phyloP scores from a whole-genome alignment of 495 filamentous ascomycete species.

The Immersiella caudata region DNA sequence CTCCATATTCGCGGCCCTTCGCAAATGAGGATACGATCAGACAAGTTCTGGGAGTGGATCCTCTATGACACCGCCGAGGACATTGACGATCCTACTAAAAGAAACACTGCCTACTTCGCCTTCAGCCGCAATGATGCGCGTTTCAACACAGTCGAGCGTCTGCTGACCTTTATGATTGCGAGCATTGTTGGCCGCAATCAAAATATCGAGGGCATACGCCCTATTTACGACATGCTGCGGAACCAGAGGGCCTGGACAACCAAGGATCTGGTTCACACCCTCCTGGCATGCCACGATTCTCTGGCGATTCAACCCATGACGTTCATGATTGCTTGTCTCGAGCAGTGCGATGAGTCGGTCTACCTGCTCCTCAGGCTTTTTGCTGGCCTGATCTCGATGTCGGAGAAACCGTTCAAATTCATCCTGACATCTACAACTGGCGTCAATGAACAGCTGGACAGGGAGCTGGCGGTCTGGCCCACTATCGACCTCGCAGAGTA shows the following conservation, averaged over 20 bases:
- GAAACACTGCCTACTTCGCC: neutral
- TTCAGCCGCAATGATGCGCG: slow-evolving; percentile 1
- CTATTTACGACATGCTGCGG: neutral
- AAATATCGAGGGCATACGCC: neutral
- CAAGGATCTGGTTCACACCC: neutral
- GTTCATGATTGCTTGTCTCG: neutral
- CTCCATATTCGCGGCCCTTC: neutral
- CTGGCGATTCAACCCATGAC: neutral
- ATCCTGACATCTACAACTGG: slow-evolving; percentile 7
- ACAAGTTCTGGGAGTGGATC: neutral
- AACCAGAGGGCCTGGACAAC: slow-evolving; percentile 1
- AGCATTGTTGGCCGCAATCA: neutral
- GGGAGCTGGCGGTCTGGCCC: neutral
- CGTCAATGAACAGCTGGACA: neutral
- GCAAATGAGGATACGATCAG: neutral
- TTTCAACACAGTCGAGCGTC: slow-evolving; percentile 2
- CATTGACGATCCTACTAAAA: no score
- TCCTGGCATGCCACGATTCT: neutral
- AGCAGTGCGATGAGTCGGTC: neutral
- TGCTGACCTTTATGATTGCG: neutral
- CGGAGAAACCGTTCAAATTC: slow-evolving; percentile 2
- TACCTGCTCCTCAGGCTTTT: neutral
- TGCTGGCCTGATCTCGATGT: neutral
- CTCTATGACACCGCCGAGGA: neutral
- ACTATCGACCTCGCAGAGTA: neutral